A percentile compares a stretch with the other conserved stretches of the same genome.
Conservation (phyloP, 2,329 filamentous ascomycete species). For the Botrytis fragariae region DNA sequence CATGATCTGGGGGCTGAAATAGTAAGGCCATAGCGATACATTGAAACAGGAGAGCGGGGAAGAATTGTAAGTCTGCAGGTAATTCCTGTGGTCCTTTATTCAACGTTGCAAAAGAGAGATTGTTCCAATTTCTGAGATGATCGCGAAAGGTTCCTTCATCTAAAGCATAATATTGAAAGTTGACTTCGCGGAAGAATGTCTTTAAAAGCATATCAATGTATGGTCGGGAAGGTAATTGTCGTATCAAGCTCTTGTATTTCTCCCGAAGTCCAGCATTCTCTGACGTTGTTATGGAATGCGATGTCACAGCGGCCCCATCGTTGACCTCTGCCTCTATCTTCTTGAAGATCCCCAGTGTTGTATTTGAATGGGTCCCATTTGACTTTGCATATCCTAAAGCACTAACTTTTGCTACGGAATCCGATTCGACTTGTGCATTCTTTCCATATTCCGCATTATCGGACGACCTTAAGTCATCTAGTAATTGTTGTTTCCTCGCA, state of each 20-base stretch:
- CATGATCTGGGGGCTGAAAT: slow-evolving; percentile 48
- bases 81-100: slow-evolving; percentile 51
- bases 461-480: slow-evolving; percentile 30
- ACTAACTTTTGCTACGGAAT: slow-evolving; percentile 33
- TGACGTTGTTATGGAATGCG: slow-evolving; percentile 30
- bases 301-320: slow-evolving; percentile 27
- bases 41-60: slow-evolving; percentile 60
- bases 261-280: slow-evolving; percentile 48
- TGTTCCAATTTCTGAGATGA: slow-evolving; percentile 55
- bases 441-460: slow-evolving; percentile 26
- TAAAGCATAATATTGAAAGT: slow-evolving; percentile 57
- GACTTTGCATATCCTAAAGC: slow-evolving; percentile 54
- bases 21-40: slow-evolving; percentile 55
- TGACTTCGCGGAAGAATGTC: slow-evolving; percentile 57
- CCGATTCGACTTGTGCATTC: slow-evolving; percentile 30
- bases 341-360: slow-evolving; percentile 54
- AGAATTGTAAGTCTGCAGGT: slow-evolving; percentile 51
- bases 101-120: slow-evolving; percentile 51
- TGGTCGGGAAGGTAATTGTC: slow-evolving; percentile 54
- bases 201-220: slow-evolving; percentile 55
- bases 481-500: slow-evolving; percentile 35
- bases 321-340: slow-evolving; percentile 50
- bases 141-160: slow-evolving; percentile 52
- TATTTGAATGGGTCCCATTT: slow-evolving; percentile 45
- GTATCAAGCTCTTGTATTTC: slow-evolving; percentile 57